Evolutionary conservation across 1,284 basidiomycete genomes (phyloP), one percentile per base, ranked within the genome.

Genomic region (Marasmius sp.): DNA sequence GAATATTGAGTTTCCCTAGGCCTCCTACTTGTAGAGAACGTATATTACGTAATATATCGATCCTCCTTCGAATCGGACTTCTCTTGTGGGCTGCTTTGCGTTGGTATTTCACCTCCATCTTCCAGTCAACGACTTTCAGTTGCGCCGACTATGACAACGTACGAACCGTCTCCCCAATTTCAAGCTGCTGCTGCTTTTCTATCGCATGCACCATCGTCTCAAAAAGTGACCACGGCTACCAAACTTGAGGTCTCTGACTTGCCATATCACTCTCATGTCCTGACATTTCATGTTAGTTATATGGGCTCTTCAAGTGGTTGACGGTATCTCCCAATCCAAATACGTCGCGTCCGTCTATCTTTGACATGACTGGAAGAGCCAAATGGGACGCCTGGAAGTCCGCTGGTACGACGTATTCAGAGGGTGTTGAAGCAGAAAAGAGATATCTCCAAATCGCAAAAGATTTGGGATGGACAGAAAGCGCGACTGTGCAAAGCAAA

Each of bases 381-480:
- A 96, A 96, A 74, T 93, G 92, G 89, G 93, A 95, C 70, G 91
- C 93, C 1, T 96, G 94, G 93, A 79, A 72, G 37, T 70, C 77
- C 6, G 73, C 80, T n/a, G 83, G 81, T 4, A 79, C 79, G 64
- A 79, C 74, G 20, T 91, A 87, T 65, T 71, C 72, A n/a, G 70
- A 70, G 8, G 70, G 72, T 3, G 67, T 67, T 18, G 82, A 83
- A 41, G 86, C 81, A 43, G 85, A 87, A 71, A 72, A 66, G 48
- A 79, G 87, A 66, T 95, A 95, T 72, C 74, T 93, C 61, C 84
- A 84, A 36, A 82, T 94, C 54, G 94, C 93, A 6, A 74, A 72
- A 58, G 79, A 74, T 61, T 76, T 91, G 12, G 93, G 91, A 39
- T 95, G 93, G 90, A 74, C 67, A 20, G 80, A 83, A 68, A 80